These are phyloP conservation scores for Brassica carinata DNA, from an alignment of 345 rosid species.

Conservation along the genomic window DNA sequence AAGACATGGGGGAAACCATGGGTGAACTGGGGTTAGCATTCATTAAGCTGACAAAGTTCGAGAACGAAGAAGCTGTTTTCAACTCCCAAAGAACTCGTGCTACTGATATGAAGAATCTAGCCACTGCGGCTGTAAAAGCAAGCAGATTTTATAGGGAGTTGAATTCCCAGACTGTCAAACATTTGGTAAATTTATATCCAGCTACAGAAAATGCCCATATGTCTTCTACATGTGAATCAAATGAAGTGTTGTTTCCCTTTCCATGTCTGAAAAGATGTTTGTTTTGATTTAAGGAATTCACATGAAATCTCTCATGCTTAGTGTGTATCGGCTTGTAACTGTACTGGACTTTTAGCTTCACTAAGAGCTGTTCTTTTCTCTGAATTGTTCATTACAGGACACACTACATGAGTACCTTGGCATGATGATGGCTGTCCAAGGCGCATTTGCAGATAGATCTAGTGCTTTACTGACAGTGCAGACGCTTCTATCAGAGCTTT, in stretches of 20 bases:
- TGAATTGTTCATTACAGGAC: slow-evolving; percentile 53
- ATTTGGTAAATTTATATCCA: slow-evolving; percentile 59
- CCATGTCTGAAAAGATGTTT: not conserved
- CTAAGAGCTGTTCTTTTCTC: slow-evolving; percentile 12
- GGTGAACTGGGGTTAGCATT: slow-evolving; percentile 89
- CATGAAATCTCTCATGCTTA: not conserved
- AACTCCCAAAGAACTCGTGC: slow-evolving; percentile 78
- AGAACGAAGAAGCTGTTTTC: slow-evolving; percentile 83
- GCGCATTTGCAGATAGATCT: slow-evolving; percentile 87
- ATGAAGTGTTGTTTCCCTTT: not conserved
- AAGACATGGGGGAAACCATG: slow-evolving; percentile 97
- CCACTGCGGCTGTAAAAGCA: slow-evolving; percentile 96
- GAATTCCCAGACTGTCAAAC: slow-evolving; percentile 88
- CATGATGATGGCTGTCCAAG: slow-evolving; percentile 81
- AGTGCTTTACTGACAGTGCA: slow-evolving; percentile 92
- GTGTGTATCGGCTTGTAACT: not conserved
- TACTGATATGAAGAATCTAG: slow-evolving; percentile 81
- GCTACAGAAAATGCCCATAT: not conserved
- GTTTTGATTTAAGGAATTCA: not conserved
- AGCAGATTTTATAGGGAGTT: slow-evolving; percentile 90
- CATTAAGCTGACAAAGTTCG: slow-evolving; percentile 42
- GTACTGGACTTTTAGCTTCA: not conserved
- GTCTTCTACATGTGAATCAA: not conserved
- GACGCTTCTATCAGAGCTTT: slow-evolving; percentile 79
- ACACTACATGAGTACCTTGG: slow-evolving; percentile 91